Evolutionary conservation across 2,329 filamentous ascomycete species (phyloP), one percentile per base, ranked within the genome.

Genomic region (Colletotrichum euphorbiae): DNA sequence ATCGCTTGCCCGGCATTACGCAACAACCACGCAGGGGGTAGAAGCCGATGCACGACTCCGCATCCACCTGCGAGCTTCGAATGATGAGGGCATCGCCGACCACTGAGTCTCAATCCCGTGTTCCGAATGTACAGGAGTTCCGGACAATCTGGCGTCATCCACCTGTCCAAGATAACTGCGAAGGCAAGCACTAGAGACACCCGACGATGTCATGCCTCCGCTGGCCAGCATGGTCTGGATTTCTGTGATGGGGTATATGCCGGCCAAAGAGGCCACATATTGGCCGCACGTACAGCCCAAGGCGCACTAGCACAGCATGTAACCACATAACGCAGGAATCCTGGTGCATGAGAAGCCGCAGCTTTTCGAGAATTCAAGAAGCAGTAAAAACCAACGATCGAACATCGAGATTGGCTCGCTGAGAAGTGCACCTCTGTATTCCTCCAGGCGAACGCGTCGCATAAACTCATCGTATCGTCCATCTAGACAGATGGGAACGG

Each of bases 291-390:
- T 46, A 59, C 51, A 52, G 45, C 45, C 43, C 64, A 63, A 63
- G 51, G 31, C 64, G 51, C 56, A 50, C 59, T 67, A 63, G 59
- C 21, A 51, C 64, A 59, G 59, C 64, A 67, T 57, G 64, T 63
- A 63, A 67, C 64, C 64, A 67, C 43, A 67, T 63, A 51, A 43
- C 59, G 33, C 59, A 19, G 36, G 50, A 56, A 46, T 21, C 28
- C 21, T 45, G 45, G 48, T 57, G 64, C 59, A 57, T 31, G 17
- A 51, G 59, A 46, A n/a, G 24, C 36, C 36, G 17, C 17, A 31
- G 19, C 33, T 43, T 57, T 45, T 40, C 31, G 13, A 21, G 40
- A 48, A 52, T 21, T 38, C 38, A 50, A 42, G 48, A 58, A 62
- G 13, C 42, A 40, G 21, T 17, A 33, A 40, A 36, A 24, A 13